Base-by-base conservation (phyloP, 1,284 basidiomycete species). In the Irpex lacteus region DNA sequence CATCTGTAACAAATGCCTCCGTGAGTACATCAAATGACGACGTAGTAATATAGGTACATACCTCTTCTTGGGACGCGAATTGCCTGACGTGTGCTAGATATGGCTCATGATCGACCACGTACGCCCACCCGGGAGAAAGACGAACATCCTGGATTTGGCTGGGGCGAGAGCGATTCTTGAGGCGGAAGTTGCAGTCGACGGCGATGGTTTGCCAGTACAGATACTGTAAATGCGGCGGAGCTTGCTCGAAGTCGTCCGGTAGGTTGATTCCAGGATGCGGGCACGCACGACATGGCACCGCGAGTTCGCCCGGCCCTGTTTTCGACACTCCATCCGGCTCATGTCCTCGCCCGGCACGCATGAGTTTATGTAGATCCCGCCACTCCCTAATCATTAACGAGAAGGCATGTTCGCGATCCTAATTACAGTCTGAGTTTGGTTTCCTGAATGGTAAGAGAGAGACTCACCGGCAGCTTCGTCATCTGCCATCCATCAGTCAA, bases 241-340 rank as follows among this genome's bases (percentile, higher is more conserved):
- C 65, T 5, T 26, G 47, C 44, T 73, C 65, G 74, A 72, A 77
- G 32, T 70, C 66, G 0, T 55, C 54, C 7, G 76, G 74, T 1
- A 78, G 62, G 65, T 80, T 80, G 37, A 70, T 68, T 1, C 68
- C 73, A 0, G 72, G 73, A 3, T 73, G 68, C 0, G 77, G 78
- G 62, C 77, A 79, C 0, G 77, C 75, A 5, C 74, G 77, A 64
- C 78, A 80, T 1, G 67, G 55, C 2, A 79, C 60, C 1, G 73
- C 74, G 18, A 72, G 73, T 11, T 72, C 68, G 0, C 77, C 78
- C n/a, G 47, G 58, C 21, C 54, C 47, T 0, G 71, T 77, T 0
- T 62, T 69, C 2, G 32, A 32, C 0, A 72, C 61, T 6, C 75
- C 74, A 0, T 37, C 54, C 0, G 65, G 52, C 53, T 69, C 64